Evolutionary conservation across 2,329 filamentous ascomycete genomes (phyloP).

Genomic region (Aspergillus udagawae): DNA sequence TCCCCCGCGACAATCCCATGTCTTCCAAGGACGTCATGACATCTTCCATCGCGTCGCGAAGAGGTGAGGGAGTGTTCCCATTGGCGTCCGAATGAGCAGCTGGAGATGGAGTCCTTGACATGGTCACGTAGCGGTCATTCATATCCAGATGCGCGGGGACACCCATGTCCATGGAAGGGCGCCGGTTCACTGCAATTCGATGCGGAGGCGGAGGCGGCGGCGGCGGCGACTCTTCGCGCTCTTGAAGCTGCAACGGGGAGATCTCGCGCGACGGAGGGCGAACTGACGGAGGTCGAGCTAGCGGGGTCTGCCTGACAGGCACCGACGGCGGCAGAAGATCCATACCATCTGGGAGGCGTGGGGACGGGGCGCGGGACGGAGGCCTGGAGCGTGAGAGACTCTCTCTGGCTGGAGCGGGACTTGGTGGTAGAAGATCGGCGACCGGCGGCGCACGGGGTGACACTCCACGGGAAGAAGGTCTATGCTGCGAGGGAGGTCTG

Average conservation of each 20-base stretch:
- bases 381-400: conserved; percentile 18
- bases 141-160: conserved; percentile 34
- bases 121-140: conserved; percentile 38
- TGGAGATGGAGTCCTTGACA: conserved; percentile 47
- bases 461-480: conserved; percentile 23
- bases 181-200: conserved; percentile 51
- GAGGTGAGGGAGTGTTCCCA: conserved; percentile 79
- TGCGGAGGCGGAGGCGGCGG: conserved; percentile 81
- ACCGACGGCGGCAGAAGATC: conserved; percentile 8
- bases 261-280: conserved; percentile 19
- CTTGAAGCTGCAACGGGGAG: conserved; percentile 35
- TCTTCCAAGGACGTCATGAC: conserved; percentile 94
- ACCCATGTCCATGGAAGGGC: conserved; percentile 20
- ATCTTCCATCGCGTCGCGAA: conserved; percentile 95
- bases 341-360: conserved; percentile 6
- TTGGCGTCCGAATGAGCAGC: conserved; percentile 56
- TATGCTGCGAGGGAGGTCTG: conserved; percentile 30
- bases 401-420: background rate
- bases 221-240: conserved; percentile 69
- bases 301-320: conserved; percentile 7
- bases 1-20: conserved; percentile 63
- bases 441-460: conserved; percentile 23
- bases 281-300: background rate
- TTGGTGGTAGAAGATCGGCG: conserved; percentile 8
- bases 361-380: conserved; percentile 14